These are phyloP conservation scores for Dalbergia cultrata DNA, from an alignment of 306 rosid species.

Conservation along the genomic window DNA sequence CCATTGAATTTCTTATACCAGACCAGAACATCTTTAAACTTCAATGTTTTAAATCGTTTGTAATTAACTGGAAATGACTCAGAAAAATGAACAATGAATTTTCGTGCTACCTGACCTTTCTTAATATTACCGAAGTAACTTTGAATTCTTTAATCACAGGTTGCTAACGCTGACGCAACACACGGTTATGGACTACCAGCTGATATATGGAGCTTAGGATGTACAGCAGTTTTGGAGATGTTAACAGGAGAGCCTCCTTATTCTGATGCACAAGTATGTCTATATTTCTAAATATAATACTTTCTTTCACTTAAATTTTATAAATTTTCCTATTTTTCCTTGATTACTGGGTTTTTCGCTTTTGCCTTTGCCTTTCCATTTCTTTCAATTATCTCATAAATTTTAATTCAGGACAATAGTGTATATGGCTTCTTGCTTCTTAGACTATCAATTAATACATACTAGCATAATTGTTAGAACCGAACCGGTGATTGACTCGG, in stretches of 20 bases:
- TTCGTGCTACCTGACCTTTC: not conserved
- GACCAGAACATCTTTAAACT: not conserved
- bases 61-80: conserved; percentile 5
- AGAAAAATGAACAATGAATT: not conserved
- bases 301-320: not conserved
- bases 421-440: too few relatives aligned
- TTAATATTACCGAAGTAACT: not conserved
- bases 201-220: conserved; percentile 70
- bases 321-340: too few relatives aligned
- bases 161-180: conserved; percentile 47
- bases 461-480: too few relatives aligned
- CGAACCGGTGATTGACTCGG: too few relatives aligned
- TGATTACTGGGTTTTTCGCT: too few relatives aligned
- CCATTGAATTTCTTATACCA: not conserved
- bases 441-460: too few relatives aligned
- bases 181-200: conserved; percentile 61
- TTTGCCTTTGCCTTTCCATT: too few relatives aligned
- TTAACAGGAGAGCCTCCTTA: conserved; percentile 58
- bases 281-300: conserved; percentile 2
- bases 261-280: conserved; percentile 64
- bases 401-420: too few relatives aligned
- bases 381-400: too few relatives aligned
- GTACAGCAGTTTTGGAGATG: conserved; percentile 66
- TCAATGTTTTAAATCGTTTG: not conserved
- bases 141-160: conserved; percentile 45